phyloP scores from a whole-genome alignment of 768 basidiomycete genomes.

The Mycena crocata region DNA sequence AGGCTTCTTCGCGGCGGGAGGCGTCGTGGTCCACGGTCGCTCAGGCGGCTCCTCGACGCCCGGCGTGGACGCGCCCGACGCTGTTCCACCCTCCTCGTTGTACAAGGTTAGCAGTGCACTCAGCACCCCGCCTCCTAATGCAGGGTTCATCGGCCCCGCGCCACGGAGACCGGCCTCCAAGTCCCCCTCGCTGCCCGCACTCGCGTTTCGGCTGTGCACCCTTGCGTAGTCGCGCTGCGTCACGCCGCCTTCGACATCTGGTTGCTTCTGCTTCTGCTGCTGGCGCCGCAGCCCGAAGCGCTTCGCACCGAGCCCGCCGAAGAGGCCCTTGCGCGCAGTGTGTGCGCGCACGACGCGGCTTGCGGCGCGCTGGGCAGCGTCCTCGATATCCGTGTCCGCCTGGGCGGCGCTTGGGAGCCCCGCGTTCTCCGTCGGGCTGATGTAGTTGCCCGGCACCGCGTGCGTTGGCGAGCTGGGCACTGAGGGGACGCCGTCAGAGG shows the following conservation, averaged over 20 bases:
- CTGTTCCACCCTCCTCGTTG: conserved; percentile 47
- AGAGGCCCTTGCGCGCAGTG: conserved; percentile 46
- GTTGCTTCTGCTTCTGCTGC: conserved; percentile 21
- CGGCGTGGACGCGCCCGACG: conserved; percentile 37
- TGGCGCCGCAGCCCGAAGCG: neutral
- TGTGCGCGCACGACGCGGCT: conserved; percentile 58
- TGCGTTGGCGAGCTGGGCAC: conserved; percentile 42
- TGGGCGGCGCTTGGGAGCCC: conserved; percentile 63
- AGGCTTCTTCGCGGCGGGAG: conserved; percentile 11
- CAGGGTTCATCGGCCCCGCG: conserved; percentile 29
- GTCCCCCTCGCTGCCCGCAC: conserved; percentile 40
- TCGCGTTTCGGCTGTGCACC: conserved; percentile 23
- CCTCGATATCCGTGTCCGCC: conserved; percentile 42
- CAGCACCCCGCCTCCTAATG: conserved; percentile 65
- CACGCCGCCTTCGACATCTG: neutral
- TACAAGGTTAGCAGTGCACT: conserved; percentile 76
- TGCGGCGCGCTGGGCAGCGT: conserved; percentile 48
- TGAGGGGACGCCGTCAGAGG: conserved; percentile 32
- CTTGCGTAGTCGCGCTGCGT: conserved; percentile 15
- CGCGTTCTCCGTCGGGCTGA: conserved; percentile 72
- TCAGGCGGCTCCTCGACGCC: conserved; percentile 24
- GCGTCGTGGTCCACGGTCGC: conserved; percentile 21
- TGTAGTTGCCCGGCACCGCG: conserved; percentile 64
- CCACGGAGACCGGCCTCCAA: no score
- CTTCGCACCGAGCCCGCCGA: neutral